phyloP scores from a whole-genome alignment of 306 rosid species.

The Cucurbita moschata region DNA sequence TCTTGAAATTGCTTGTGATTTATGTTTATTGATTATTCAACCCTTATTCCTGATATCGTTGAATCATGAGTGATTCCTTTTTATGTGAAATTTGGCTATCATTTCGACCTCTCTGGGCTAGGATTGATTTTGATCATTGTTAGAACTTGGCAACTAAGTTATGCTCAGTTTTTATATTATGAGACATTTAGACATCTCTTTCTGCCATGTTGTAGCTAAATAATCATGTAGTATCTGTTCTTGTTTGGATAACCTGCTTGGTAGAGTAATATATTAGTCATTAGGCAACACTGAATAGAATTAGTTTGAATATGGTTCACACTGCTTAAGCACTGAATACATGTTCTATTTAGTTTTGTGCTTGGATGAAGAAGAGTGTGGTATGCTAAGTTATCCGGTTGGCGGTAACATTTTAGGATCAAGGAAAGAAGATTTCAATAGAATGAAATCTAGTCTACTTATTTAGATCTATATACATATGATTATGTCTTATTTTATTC shows the following conservation, averaged over 20 bases:
- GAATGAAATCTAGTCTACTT: neutral
- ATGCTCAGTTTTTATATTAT: neutral
- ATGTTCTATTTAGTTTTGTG: neutral
- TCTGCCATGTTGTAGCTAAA: neutral
- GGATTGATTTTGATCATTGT: neutral
- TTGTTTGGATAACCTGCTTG: neutral
- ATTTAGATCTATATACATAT: too few species aligned
- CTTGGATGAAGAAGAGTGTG: neutral
- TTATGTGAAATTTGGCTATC: neutral
- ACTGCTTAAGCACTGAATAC: neutral
- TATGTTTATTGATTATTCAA: neutral
- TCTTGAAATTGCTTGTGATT: neutral
- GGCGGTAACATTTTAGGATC: neutral
- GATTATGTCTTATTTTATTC: neutral
- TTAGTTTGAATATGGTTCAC: neutral
- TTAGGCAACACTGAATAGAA: too few species aligned
- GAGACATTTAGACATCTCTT: neutral
- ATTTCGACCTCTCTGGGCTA: neutral
- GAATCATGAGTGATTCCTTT: neutral
- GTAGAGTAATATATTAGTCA: neutral
- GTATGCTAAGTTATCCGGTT: neutral
- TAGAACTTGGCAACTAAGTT: neutral
- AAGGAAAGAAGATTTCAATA: neutral
- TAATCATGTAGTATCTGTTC: neutral
- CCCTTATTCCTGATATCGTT: neutral